Base-by-base conservation (phyloP, 169 alveolate species). In the Theileria sp. region DNA sequence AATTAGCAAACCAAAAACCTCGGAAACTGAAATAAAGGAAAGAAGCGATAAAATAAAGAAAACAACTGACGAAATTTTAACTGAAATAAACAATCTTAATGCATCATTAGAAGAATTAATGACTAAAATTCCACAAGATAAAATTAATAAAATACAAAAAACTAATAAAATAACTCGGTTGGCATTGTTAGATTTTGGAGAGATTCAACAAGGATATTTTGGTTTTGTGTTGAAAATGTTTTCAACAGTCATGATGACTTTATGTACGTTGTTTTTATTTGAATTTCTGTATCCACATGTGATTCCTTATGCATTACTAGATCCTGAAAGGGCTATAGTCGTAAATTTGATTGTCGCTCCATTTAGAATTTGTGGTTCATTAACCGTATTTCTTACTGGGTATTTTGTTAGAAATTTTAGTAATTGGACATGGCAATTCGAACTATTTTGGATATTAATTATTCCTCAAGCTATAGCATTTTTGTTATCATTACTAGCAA, bases 171-270 rank as follows among this genome's bases (percentile, higher is more conserved):
- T 58, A 13, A 19, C n/a, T 25, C 32, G 0, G n/a, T 0, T 10
- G 5, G 13, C 3, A 25, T 0, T 0, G 13, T 21, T 25, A 8
- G 30, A 25, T 0, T 17, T 6, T 10, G 67, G 5, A 58, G n/a
- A 19, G 13, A 3, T 10, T 44, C 12, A 7, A 7, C 54, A 44
- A 4, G 67, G 67, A 58, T 58, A 25, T 49, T 38, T 19, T 10
- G 3, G 75, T 34, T 65, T 25, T 8, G 1, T 8, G 34, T 1
- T 19, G 15, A 66, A 2, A 8, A 23, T 36, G 38, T 34, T 0
- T 0, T 80, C 87, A 9, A 81, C 87, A 6, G 21, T 80, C n/a
- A 28, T 80, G 3, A 74, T 80, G 82, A 70, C 68, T 54, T n/a
- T 73, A 49, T 26, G 13, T 6, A 71, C 80, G 5, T 23, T 66